Evolutionary conservation across 2,329 filamentous ascomycete species (phyloP).

Genomic region (Sphaerulina vaccinii): DNA sequence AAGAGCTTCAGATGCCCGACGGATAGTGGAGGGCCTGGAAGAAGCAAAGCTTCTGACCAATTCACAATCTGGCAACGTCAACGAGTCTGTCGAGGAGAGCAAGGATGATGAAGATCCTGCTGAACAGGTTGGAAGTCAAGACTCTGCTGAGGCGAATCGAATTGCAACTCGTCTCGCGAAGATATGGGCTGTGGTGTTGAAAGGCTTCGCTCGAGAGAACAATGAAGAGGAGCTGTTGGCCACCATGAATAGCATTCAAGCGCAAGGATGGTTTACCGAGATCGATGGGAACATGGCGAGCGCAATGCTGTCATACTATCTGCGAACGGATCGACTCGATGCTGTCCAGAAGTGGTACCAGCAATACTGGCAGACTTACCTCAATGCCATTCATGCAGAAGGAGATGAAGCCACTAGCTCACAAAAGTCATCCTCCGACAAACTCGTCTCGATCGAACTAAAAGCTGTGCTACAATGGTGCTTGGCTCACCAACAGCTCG

Average conservation of each 20-base stretch:
- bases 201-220: constrained; percentile 61
- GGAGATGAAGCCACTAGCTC: background rate
- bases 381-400: background rate
- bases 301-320: constrained; percentile 56
- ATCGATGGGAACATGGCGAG: background rate
- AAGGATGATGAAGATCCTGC: background rate
- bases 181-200: constrained; percentile 38
- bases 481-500: constrained; percentile 51
- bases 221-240: constrained; percentile 58
- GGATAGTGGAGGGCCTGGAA: background rate
- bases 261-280: constrained; percentile 17
- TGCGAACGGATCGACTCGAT: constrained; percentile 55
- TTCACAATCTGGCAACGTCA: background rate
- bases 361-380: constrained; percentile 1
- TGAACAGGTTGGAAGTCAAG: too few relatives aligned
- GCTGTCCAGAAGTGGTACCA: constrained; percentile 61
- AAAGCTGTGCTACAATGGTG: constrained; percentile 27
- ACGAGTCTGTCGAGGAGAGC: background rate
- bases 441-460: background rate
- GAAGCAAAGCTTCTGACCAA: background rate
- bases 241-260: constrained; percentile 55
- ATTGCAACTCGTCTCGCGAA: background rate
- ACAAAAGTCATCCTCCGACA: background rate
- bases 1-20: background rate
- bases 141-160: background rate